A percentile compares a stretch with the other conserved stretches of the same genome.
Evolutionary conservation across 208 protist species (phyloP).

Genomic region (Tetramitus jugosus): DNA sequence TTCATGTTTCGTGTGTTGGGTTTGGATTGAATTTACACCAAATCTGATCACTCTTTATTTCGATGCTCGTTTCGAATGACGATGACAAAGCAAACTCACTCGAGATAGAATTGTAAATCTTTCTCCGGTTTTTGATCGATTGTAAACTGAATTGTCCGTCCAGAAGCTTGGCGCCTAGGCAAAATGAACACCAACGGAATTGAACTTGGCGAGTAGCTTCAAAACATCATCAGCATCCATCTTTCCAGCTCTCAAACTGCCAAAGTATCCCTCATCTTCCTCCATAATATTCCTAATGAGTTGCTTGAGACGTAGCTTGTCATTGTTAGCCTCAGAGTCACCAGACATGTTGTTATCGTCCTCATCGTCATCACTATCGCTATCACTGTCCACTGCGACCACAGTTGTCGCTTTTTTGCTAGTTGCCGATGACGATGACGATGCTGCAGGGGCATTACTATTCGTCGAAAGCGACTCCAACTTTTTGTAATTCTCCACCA

Average conservation of each 20-base stretch:
- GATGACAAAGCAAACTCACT: no score
- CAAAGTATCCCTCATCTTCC: slow-evolving; percentile 36
- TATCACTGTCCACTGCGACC: neutral
- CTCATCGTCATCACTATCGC: slow-evolving; percentile 5
- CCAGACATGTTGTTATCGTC: neutral
- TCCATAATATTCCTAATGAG: slow-evolving; percentile 44
- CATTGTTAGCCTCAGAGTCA: neutral
- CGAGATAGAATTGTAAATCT: no score
- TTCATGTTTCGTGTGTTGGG: no score
- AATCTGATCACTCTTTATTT: no score
- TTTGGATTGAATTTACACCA: no score
- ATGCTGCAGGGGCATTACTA: neutral
- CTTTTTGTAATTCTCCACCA: slow-evolving; percentile 67
- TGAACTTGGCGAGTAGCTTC: slow-evolving; percentile 31
- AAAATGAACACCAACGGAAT: slow-evolving; percentile 29
- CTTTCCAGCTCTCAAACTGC: slow-evolving; percentile 49
- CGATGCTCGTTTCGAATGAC: no score
- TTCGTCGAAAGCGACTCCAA: neutral
- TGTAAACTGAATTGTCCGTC: no score
- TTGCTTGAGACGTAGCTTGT: slow-evolving; percentile 20
- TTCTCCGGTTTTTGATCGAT: no score
- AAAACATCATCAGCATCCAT: slow-evolving; percentile 64
- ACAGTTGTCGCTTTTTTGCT: neutral
- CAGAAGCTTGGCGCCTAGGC: neutral
- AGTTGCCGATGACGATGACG: neutral